A percentile compares a stretch with the other conserved stretches of the same genome.
Conservation (phyloP, 1,284 basidiomycete species). For the Microbotryum violaceum region DNA sequence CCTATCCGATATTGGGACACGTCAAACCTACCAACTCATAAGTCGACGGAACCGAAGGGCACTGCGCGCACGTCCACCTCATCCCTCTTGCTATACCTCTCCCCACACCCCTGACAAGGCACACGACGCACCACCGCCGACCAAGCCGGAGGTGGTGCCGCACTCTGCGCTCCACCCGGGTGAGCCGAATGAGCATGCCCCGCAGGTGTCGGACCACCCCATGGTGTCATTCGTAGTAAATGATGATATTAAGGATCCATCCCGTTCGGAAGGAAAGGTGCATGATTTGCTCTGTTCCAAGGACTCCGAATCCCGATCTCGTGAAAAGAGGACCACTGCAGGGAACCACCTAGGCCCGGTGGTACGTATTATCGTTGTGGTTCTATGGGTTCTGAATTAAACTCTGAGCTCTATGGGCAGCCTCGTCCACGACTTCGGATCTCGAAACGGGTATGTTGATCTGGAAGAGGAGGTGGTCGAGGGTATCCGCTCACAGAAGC, state of each 20-base stretch:
- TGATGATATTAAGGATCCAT: too few species aligned
- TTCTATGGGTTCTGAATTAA: background rate
- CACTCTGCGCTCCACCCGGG: background rate
- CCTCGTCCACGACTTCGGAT: background rate
- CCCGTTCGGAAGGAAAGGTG: too few species aligned
- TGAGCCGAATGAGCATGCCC: background rate
- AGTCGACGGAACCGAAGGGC: conserved; percentile 1
- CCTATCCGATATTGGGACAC: too few species aligned
- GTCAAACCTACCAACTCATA: conserved; percentile 2
- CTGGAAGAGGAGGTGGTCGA: conserved; percentile 19
- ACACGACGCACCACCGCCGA: background rate
- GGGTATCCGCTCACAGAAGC: background rate
- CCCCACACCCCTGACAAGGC: background rate
- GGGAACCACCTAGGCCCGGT: background rate
- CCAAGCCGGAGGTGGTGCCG: background rate
- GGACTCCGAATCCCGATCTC: background rate
- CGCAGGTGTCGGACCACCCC: background rate
- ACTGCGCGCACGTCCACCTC: conserved; percentile 9
- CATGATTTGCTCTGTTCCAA: too few species aligned
- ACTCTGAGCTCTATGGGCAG: background rate
- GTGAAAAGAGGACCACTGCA: background rate
- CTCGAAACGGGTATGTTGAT: conserved; percentile 1
- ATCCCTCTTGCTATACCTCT: background rate
- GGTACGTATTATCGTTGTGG: background rate
- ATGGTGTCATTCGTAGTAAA: too few species aligned